Evolutionary conservation across 306 rosid genomes (phyloP), one percentile per base, ranked within the genome.

Genomic region (Acacia confusa): DNA sequence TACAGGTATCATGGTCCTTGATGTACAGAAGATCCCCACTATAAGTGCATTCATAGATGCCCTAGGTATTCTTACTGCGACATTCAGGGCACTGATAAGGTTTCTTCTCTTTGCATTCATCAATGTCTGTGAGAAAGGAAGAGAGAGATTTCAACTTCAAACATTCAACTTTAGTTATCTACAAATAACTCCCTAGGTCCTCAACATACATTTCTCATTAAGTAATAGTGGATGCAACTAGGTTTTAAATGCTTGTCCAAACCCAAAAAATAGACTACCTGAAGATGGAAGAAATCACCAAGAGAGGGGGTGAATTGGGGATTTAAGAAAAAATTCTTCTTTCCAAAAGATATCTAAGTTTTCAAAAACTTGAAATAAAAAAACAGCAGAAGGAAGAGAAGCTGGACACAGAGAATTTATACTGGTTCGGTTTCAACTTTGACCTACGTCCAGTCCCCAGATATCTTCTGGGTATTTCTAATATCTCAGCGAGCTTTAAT

Each of bases 41-140:
- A 77, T 97, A 92, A 67, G 83, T 86, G 88, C 97, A 94, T 16
- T 92, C 87, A 58, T 94, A 92, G 90, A 97, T 88, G 19, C 97
- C 98, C 98, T 97, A 94, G 28, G 90, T 94, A 84, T 94, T 68
- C 87, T 91, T 87, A 89, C 98, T 92, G 94, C 84, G 86, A 86
- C 98, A 92, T 75, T 89, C 91, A 41, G 97, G 82, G 85, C 98
- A 94, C 85, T 94, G 97, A 53, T 97, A 94, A 57, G 96, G 94
- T 79, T 87, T 94, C 86, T 79, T 92, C 72, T 91, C 97, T 80
- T 84, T 85, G 94, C 98, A 94, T 77, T 94, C 98, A 81, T 94
- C 89, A 7, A 94, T 78, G 85, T 94, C 98, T 94, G 89, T 41
- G 74, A 68, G 28, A 48, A 75, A 27, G 72, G 69, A 71, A 44